Evolutionary conservation across 2,329 filamentous ascomycete species (phyloP), one percentile per base, ranked within the genome.

Genomic region (Trichoderma sp.): DNA sequence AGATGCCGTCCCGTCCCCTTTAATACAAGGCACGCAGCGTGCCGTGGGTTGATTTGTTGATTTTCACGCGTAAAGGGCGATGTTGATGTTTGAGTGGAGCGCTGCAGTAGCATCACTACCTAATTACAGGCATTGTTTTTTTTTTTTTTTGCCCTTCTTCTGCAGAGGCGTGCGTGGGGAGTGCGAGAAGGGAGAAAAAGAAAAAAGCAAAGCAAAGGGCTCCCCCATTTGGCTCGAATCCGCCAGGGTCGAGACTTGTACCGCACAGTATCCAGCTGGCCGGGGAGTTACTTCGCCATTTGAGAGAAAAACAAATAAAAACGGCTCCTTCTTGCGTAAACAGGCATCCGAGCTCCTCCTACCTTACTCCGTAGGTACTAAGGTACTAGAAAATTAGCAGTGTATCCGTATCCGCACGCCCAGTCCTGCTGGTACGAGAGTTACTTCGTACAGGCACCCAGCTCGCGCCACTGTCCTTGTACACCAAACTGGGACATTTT

Each of bases 121-220:
- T n/a, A 45, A 69, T 38, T 38, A 69, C 65, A 64, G 41, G 56
- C 50, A 59, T 74, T 66, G 29, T 27, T 31, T 60, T 63, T 45
- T 65, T 65, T 38, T 38, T 38, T 33, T 60, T 62, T 45, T 21
- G 45, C 16, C 21, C 27, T 53, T 62, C 11, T 3, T 41, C 16
- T 24, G 56, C 38, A 72, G 68, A 63, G 68, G 68, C 68, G 59
- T 62, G 59, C 59, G 68, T 63, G 68, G 56, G 68, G 68, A 72
- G 59, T 63, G 59, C 31, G 38, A 63, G 56, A 27, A 72, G 68
- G 50, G 50, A 21, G 29, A n/a, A 27, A 21, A 16, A 27, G 35
- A 33, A 31, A 56, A 50, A 16, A 53, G 33, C 31, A 31, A 56
- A 21, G 24, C 33, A 60, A 45, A 41, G 21, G 29, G 53, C 11